Percentiles rank a stretch among this genome's conserved stretches.
phyloP scores from a whole-genome alignment of 371 early-diverging fungal species.

The Actinomortierella ambigua region DNA sequence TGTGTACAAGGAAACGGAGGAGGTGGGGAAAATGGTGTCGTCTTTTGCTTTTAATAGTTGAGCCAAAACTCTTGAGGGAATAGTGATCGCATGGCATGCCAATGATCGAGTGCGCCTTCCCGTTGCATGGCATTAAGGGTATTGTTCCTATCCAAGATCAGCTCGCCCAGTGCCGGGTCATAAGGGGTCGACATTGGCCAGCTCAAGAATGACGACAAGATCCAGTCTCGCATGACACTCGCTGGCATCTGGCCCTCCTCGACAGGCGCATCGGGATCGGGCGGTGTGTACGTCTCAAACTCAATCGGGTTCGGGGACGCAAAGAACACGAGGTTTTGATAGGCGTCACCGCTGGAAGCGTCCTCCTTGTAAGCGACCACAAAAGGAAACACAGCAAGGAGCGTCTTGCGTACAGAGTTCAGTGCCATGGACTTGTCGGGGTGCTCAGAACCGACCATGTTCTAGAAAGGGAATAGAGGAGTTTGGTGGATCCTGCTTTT shows the following conservation, averaged over 20 bases:
- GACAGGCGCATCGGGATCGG: slow-evolving; percentile 8
- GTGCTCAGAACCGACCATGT: slow-evolving; percentile 63
- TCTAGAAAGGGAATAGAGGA: slow-evolving; percentile 37
- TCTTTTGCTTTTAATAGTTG: slow-evolving; percentile 52
- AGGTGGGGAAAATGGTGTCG: no score
- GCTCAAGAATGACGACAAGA: slow-evolving; percentile 21
- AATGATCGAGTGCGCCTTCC: slow-evolving; percentile 60
- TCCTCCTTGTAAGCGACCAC: slow-evolving; percentile 63
- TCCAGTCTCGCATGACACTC: slow-evolving; percentile 47
- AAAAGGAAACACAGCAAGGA: slow-evolving; percentile 58
- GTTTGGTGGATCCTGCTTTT: no score
- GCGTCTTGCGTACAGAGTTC: slow-evolving; percentile 53
- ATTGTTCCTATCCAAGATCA: slow-evolving; percentile 51
- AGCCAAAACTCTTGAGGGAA: slow-evolving; percentile 73
- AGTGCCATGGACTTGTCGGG: slow-evolving; percentile 51
- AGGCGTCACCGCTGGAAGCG: slow-evolving; percentile 21
- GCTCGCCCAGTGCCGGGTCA: slow-evolving; percentile 30
- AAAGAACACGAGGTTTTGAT: slow-evolving; percentile 61
- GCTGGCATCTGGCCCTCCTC: slow-evolving; percentile 38
- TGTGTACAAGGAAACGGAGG: no score
- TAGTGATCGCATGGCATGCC: slow-evolving; percentile 70
- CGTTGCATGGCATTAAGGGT: slow-evolving; percentile 56
- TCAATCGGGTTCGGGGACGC: slow-evolving; percentile 61
- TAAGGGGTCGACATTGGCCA: slow-evolving; percentile 48
- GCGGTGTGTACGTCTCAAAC: slow-evolving; percentile 46